These are phyloP conservation scores for Paramecium caudatum DNA, from an alignment of 73 alveolate genomes.

Conservation along the genomic window DNA sequence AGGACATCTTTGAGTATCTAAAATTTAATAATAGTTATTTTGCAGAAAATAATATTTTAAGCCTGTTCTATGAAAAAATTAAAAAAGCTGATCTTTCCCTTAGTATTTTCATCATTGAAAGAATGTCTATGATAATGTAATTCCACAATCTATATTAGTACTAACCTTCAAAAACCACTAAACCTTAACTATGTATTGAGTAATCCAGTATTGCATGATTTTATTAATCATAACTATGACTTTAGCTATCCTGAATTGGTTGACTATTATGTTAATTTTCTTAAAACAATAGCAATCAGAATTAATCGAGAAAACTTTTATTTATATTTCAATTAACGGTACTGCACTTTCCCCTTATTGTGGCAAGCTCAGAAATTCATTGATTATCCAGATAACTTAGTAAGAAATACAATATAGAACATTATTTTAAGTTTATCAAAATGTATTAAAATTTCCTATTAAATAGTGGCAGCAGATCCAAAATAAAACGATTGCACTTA, in stretches of 20 bases:
- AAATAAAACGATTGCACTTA: no score
- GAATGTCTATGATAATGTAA: constrained; percentile 34
- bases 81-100: neutral
- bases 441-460: neutral
- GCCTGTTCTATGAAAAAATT: neutral
- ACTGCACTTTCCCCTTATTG: constrained; percentile 13
- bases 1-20: neutral
- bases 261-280: constrained; percentile 31
- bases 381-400: neutral
- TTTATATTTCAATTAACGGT: constrained; percentile 2
- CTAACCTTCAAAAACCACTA: constrained; percentile 37
- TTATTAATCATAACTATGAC: constrained; percentile 1
- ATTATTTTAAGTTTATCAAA: neutral
- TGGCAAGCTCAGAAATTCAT: constrained; percentile 26
- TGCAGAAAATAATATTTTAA: constrained; percentile 24
- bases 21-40: neutral
- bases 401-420: neutral
- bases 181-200: constrained; percentile 10
- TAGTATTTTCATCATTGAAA: neutral
- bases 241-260: neutral
- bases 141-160: neutral
- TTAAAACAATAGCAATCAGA: constrained; percentile 40
- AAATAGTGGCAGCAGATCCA: neutral
- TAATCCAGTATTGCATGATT: constrained; percentile 29
- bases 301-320: constrained; percentile 20